Evolutionary conservation across 352 stramenopile genomes (phyloP), one percentile per base, ranked within the genome.

Genomic region (Pythium insidiosum): DNA sequence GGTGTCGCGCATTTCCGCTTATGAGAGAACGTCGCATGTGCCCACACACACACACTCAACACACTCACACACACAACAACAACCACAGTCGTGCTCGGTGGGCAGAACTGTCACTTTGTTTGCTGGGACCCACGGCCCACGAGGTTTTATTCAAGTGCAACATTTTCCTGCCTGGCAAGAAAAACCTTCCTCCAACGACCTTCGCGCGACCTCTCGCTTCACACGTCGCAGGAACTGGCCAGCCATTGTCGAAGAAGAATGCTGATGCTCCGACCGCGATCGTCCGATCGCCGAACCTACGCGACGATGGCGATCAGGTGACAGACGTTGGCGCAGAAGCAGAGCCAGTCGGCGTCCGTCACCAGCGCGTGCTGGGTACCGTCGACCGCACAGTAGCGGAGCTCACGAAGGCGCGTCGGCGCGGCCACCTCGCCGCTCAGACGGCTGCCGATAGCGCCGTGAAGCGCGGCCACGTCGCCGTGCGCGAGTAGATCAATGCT

Each of bases 251-350:
- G 28, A 34, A 34, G n/a, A n/a, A n/a, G n/a, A n/a, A n/a, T n/a
- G n/a, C n/a, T n/a, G n/a, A n/a, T n/a, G n/a, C n/a, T n/a, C n/a
- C n/a, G n/a, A n/a, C n/a, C n/a, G n/a, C n/a, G n/a, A n/a, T n/a
- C n/a, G n/a, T n/a, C 15, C 16, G 20, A 38, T 43, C 37, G 7
- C 20, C 37, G 10, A 28, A 30, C 15, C 40, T 29, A 38, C 9
- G 36, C 29, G 24, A 68, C 29, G 4, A 61, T 54, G 19, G 65
- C 63, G 10, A 63, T 76, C 20, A 86, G 51, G 51, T 83, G 73
- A 47, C 69, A 68, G 16, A 79, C 66, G 34, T 83, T 83, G 3
- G 68, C 68, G 45, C 70, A 86, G 40, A 86, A 83, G 59, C 68
- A 78, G 15, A 86, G 63, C 73, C 73, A 86, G 20, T 68, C 53